Percentiles rank a stretch among this genome's conserved stretches.
Evolutionary conservation across 2,329 filamentous ascomycete genomes (phyloP).

Genomic region (Cercospora sp.): DNA sequence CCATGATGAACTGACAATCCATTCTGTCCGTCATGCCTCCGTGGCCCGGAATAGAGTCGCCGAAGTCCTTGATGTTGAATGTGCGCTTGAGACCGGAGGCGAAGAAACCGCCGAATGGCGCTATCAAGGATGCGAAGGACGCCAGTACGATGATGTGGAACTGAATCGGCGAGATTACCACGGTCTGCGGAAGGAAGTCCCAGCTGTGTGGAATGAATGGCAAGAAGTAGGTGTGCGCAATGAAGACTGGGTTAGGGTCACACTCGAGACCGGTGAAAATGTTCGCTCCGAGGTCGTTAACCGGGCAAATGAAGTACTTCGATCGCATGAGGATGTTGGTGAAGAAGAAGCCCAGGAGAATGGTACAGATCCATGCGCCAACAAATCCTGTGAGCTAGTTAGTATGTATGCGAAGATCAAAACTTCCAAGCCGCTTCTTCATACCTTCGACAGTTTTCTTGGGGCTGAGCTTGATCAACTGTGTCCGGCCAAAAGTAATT

Average conservation of each 20-base stretch:
- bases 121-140: conserved; percentile 93
- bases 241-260: conserved; percentile 87
- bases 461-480: conserved; percentile 94
- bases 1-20: conserved; percentile 99
- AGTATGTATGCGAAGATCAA: neutral
- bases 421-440: neutral
- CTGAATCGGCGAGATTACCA: conserved; percentile 84
- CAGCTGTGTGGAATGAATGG: conserved; percentile 59
- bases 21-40: conserved; percentile 98
- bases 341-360: conserved; percentile 78
- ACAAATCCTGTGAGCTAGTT: conserved; percentile 67
- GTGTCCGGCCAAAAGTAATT: conserved; percentile 93
- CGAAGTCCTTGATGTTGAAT: conserved; percentile 99
- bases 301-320: conserved; percentile 97
- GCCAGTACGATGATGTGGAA: conserved; percentile 88
- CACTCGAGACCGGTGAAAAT: conserved; percentile 88
- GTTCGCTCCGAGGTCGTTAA: conserved; percentile 93
- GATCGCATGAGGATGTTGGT: conserved; percentile 84
- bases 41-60: conserved; percentile 94
- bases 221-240: conserved; percentile 71
- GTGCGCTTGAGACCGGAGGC: conserved; percentile 96
- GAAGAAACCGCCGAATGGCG: conserved; percentile 97
- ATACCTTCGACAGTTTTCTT: conserved; percentile 91
- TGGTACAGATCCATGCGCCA: conserved; percentile 92
- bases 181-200: conserved; percentile 69